These are phyloP conservation scores for Trichaptum fuscoviolaceum DNA, from an alignment of 768 basidiomycete genomes.

Conservation along the genomic window DNA sequence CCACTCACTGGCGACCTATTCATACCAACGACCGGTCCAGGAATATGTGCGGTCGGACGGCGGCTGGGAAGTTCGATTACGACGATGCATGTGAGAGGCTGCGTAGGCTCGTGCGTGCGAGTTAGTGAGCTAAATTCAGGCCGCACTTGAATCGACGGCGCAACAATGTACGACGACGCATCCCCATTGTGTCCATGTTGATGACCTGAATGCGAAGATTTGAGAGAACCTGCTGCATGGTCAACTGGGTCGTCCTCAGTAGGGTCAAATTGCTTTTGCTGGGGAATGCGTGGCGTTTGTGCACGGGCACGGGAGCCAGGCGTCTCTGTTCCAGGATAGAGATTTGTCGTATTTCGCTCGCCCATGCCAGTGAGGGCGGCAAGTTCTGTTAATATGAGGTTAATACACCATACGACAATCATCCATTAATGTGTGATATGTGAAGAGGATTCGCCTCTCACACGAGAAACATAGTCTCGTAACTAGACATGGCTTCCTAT, in stretches of 20 bases:
- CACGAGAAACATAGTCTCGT: too few relatives aligned
- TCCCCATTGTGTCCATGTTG: constrained; percentile 38
- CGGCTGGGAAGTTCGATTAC: constrained; percentile 88
- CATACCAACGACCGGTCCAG: constrained; percentile 42
- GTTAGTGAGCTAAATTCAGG: constrained; percentile 85
- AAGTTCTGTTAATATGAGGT: constrained; percentile 53
- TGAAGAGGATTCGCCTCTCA: constrained; percentile 5
- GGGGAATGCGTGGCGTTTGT: constrained; percentile 19
- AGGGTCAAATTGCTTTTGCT: constrained; percentile 52
- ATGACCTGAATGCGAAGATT: constrained; percentile 31
- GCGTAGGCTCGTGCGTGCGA: constrained; percentile 60
- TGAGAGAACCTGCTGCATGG: constrained; percentile 39
- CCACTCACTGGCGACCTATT: background rate
- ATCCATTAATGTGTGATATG: constrained; percentile 1
- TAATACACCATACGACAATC: background rate
- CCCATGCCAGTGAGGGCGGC: constrained; percentile 92
- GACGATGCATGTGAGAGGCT: constrained; percentile 91
- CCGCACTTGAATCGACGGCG: constrained; percentile 90
- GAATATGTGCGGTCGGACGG: constrained; percentile 44
- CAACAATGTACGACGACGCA: constrained; percentile 59
- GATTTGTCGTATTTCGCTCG: constrained; percentile 44
- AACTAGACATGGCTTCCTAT: too few relatives aligned
- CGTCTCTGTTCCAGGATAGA: constrained; percentile 70
- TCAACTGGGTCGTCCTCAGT: constrained; percentile 86
- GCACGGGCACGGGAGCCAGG: constrained; percentile 34